A percentile compares a stretch with the other conserved stretches of the same genome.
phyloP scores from a whole-genome alignment of 139 green algal genomes.

The Chlamydomonas incerta region DNA sequence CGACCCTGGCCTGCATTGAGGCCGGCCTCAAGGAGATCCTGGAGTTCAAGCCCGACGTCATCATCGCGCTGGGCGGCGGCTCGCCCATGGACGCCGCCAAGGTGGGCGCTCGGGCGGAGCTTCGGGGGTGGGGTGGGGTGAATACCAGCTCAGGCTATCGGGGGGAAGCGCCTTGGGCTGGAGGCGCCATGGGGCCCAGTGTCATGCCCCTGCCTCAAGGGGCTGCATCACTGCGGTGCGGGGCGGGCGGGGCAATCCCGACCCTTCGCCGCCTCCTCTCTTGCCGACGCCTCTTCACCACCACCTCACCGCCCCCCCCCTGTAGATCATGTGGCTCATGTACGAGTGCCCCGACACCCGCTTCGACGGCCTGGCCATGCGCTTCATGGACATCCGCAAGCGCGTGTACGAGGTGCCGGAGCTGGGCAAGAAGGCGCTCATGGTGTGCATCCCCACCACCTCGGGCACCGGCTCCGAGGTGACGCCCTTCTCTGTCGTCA shows the following conservation, averaged over 20 bases:
- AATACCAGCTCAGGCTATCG: no score
- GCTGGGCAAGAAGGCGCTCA: slow-evolving; percentile 60
- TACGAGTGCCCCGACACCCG: slow-evolving; percentile 77
- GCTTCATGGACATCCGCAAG: slow-evolving; percentile 88
- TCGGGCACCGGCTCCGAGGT: slow-evolving; percentile 77
- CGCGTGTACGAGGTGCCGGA: slow-evolving; percentile 69
- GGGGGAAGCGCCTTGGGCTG: no score
- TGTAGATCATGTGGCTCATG: slow-evolving; percentile 71
- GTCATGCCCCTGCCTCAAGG: no score
- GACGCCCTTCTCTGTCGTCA: slow-evolving; percentile 80
- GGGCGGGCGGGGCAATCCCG: no score
- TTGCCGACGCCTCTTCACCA: no score
- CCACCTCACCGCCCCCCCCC: background rate
- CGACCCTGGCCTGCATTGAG: slow-evolving; percentile 68
- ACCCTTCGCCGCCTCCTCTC: no score
- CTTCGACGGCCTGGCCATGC: slow-evolving; percentile 74
- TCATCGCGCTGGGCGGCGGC: slow-evolving; percentile 80
- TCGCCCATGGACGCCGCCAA: slow-evolving; percentile 84
- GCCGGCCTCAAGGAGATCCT: slow-evolving; percentile 61
- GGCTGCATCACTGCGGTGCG: no score
- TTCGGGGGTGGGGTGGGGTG: no score
- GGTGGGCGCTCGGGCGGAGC: slow-evolving; percentile 34
- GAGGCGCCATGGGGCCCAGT: no score
- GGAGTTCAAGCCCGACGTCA: slow-evolving; percentile 70
- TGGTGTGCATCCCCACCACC: slow-evolving; percentile 76